Evolutionary conservation across 495 filamentous ascomycete species (phyloP).

Genomic region (Bombardia bombarda): DNA sequence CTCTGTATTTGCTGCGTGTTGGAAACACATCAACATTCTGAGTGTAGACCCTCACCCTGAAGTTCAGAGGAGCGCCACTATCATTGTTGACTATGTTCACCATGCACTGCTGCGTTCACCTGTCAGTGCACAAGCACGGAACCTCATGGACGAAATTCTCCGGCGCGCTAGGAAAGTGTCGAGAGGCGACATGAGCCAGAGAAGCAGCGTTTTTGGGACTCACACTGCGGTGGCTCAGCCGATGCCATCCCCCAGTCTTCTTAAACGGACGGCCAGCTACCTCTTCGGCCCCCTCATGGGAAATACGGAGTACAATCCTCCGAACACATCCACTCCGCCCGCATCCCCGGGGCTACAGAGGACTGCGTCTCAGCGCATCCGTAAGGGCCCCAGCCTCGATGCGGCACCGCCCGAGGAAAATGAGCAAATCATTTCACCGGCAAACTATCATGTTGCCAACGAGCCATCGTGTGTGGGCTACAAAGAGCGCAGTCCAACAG

Average conservation of each 20-base stretch:
- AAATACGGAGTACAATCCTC: conserved; percentile 22
- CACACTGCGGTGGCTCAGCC: conserved; percentile 30
- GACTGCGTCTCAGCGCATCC: conserved; percentile 26
- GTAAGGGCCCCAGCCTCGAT: conserved; percentile 56
- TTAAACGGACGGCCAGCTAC: conserved; percentile 47
- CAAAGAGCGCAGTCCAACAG: conserved; percentile 46
- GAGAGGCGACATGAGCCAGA: conserved; percentile 39
- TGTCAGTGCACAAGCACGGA: conserved; percentile 59
- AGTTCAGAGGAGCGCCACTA: conserved; percentile 72
- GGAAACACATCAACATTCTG: conserved; percentile 86
- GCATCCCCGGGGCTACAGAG: conserved; percentile 36
- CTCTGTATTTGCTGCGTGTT: conserved; percentile 83
- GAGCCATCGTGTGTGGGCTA: conserved; percentile 70
- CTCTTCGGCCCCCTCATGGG: conserved; percentile 52
- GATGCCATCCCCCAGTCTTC: conserved; percentile 36
- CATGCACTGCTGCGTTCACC: conserved; percentile 67
- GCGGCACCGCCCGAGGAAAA: conserved; percentile 64
- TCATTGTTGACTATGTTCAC: conserved; percentile 80
- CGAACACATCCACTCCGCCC: conserved; percentile 19
- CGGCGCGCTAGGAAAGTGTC: conserved; percentile 43
- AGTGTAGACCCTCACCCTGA: conserved; percentile 94
- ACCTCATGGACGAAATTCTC: conserved; percentile 66
- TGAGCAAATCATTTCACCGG: conserved; percentile 58
- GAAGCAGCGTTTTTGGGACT: conserved; percentile 32
- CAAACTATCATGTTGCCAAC: conserved; percentile 66